Evolutionary conservation across 169 alveolate genomes (phyloP), one percentile per base, ranked within the genome.

Genomic region (Plasmodium billcollinsi): DNA sequence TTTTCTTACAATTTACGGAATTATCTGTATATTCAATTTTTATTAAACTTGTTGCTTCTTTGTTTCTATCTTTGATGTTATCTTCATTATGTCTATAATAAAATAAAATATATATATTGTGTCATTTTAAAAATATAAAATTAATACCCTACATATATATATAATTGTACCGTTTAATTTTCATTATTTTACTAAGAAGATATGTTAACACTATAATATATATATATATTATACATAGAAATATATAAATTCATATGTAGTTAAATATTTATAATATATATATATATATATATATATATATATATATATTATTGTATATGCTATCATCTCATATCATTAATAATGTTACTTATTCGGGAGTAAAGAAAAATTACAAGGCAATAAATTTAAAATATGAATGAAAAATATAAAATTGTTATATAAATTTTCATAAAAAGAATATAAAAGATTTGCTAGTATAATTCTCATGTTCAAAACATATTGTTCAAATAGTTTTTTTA

Each of bases 341-440:
- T 52, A 4, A 14, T 56, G 24, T 56, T 56, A 56, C 65, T 56
- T 56, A 56, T 18, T 12, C 3, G 65, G 15, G 20, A 14, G 69
- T 5, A 62, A 18, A 67, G 15, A 21, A 45, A 15, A 39, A 24
- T 7, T 47, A 43, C 20, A n/a, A 45, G 89, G 78, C 24, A 78
- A 33, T n/a, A 78, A 18, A 65, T 45, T 78, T 66, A 78, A 65
- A 12, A 78, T n/a, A 12, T 47, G 56, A 5, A 78, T 71, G 39
- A 50, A 78, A 39, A 65, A 78, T 65, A 78, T 66, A 39, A 49
- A 39, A 24, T 78, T 78, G 62, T 29, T 78, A 45, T 59, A 66
- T 26, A 78, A 61, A 39, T 78, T 66, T 54, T 65, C 89, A 45
- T 78, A 58, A 33, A 78, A 20, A 14, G 73, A 78, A 21, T 20